Conservation (phyloP, 2,329 filamentous ascomycete species). For the Botrytis sinoallii region DNA sequence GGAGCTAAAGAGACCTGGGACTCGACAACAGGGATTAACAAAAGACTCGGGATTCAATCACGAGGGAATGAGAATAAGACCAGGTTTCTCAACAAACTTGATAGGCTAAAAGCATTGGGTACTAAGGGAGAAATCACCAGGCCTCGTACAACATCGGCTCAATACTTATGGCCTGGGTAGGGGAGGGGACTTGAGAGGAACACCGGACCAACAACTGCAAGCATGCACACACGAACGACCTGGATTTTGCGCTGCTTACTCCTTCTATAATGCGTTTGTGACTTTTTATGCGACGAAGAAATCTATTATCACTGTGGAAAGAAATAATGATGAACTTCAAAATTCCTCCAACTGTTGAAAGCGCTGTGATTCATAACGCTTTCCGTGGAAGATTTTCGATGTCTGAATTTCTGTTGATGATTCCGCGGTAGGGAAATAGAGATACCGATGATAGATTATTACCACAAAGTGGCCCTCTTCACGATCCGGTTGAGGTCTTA, state of each 20-base stretch:
- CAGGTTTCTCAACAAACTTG: neutral
- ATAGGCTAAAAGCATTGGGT: neutral
- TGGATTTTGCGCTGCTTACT: neutral
- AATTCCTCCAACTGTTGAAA: neutral
- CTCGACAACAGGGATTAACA: neutral
- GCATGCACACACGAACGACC: neutral
- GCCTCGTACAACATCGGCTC: neutral
- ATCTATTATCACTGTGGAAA: slow-evolving; percentile 41
- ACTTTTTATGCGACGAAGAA: neutral
- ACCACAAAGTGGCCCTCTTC: neutral
- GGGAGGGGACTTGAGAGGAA: neutral
- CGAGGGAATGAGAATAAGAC: neutral
- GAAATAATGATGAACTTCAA: slow-evolving; percentile 42
- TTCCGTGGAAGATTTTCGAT: slow-evolving; percentile 16
- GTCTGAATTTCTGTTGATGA: neutral
- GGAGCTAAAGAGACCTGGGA: neutral
- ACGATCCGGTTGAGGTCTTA: neutral
- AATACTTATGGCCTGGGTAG: neutral
- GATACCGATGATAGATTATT: neutral
- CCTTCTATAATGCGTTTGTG: neutral
- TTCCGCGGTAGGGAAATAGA: neutral
- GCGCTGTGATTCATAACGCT: slow-evolving; percentile 34
- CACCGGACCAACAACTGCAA: neutral
- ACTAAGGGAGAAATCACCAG: neutral
- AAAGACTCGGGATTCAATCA: neutral